A percentile compares a stretch with the other conserved stretches of the same genome.
Evolutionary conservation across 371 early-diverging fungal genomes (phyloP).

Genomic region (Smittium culicis): DNA sequence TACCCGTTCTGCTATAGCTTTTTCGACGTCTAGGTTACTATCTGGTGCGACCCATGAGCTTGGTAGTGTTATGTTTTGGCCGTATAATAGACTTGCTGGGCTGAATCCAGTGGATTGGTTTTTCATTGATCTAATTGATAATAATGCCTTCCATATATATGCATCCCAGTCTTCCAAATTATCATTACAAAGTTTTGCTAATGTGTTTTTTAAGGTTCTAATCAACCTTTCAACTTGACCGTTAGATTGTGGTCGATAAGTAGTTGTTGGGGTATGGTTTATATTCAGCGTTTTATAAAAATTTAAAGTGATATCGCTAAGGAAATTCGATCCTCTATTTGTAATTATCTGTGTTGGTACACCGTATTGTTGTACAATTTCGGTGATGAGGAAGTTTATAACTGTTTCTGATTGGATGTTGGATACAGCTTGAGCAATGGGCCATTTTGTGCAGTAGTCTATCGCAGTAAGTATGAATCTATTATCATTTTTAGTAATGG

Average conservation of each 20-base stretch:
- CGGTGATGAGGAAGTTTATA: constrained; percentile 10
- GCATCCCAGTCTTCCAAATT: constrained; percentile 10
- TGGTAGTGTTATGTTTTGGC: constrained; percentile 1
- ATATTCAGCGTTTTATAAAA: constrained; percentile 11
- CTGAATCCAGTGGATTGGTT: constrained; percentile 3
- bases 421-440: constrained; percentile 7
- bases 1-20: not conserved
- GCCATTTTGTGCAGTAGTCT: constrained; percentile 8
- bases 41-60: not conserved
- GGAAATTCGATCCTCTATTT: constrained; percentile 10
- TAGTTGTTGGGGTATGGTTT: constrained; percentile 10
- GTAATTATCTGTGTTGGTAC: constrained; percentile 6
- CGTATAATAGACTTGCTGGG: constrained; percentile 6
- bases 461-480: constrained; percentile 10
- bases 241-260: constrained; percentile 10
- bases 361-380: constrained; percentile 9
- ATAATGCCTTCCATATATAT: not conserved
- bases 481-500: constrained; percentile 4
- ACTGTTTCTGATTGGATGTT: constrained; percentile 4
- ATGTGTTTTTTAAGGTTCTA: constrained; percentile 6
- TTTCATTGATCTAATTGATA: not conserved
- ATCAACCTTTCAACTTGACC: constrained; percentile 10
- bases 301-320: not conserved
- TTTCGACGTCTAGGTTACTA: not conserved
- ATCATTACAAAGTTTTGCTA: constrained; percentile 1